Evolutionary conservation across 257 asterid species (phyloP).

Genomic region (Forsythia suspensa): DNA sequence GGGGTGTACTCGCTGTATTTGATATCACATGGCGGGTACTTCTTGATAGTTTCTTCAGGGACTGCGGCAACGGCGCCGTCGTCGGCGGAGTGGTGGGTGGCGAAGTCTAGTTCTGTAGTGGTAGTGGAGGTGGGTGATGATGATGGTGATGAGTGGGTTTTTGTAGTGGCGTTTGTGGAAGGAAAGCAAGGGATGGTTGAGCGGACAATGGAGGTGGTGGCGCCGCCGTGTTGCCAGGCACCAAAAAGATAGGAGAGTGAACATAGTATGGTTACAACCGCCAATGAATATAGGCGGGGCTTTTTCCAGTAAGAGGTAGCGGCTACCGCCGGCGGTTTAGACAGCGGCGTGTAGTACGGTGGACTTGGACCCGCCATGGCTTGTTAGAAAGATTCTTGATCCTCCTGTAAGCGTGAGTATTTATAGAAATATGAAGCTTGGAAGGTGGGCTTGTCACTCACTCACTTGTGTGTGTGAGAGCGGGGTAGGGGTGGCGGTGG

Average conservation of each 20-base stretch:
- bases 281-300: constrained; percentile 37
- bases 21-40: constrained; percentile 50
- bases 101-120: constrained; percentile 41
- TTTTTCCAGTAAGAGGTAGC: constrained; percentile 28
- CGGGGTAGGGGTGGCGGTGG: too few species aligned
- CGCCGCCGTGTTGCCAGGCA: constrained; percentile 50
- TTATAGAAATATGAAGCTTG: neutral
- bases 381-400: neutral
- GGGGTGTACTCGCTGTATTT: constrained; percentile 76
- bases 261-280: constrained; percentile 49
- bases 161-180: constrained; percentile 22
- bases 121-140: neutral
- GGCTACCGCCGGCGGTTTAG: constrained; percentile 38
- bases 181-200: constrained; percentile 16
- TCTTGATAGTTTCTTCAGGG: constrained; percentile 15
- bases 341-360: constrained; percentile 56
- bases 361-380: constrained; percentile 61
- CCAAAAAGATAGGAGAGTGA: constrained; percentile 63
- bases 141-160: constrained; percentile 3
- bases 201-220: constrained; percentile 17
- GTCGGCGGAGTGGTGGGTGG: constrained; percentile 50
- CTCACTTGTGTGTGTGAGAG: too few species aligned
- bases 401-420: neutral
- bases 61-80: constrained; percentile 8
- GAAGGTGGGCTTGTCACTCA: too few species aligned